Base-by-base conservation (phyloP, 495 filamentous ascomycete genomes). In the Annulohypoxylon maeteangense region DNA sequence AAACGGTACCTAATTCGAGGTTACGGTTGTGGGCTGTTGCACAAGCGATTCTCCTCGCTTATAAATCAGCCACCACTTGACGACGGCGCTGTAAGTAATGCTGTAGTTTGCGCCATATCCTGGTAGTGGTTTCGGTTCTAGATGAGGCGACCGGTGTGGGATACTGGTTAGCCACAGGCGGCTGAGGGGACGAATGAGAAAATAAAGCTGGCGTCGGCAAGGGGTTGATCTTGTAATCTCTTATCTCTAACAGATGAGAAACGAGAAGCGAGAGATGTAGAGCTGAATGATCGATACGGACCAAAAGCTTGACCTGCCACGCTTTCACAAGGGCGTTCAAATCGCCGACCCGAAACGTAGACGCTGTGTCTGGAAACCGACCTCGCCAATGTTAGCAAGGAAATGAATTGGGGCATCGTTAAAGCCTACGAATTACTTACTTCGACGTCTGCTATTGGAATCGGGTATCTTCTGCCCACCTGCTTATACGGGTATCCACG, bases 401-500 rank as follows among this genome's bases (percentile, higher is more conserved):
- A 44, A n/a, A 57, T 55, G 23, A 36, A 25, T 48, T 57, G 27
- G 45, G 36, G 32, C 10, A 45, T 48, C 34, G 53, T 64, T 56
- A 40, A 55, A 56, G 36, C n/a, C 45, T 61, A 53, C 32, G 44
- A 54, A 66, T 55, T 32, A 29, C 40, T 58, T 53, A 23, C 61
- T 50, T 72, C 29, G n/a, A 31, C n/a, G 36, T 56, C 63, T 48
- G 18, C 25, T 54, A 32, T 36, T 63, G 32, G 40, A 45, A 55
- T 59, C 18, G 12, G 42, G 32, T 32, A 38, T 34, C 2, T 31
- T 59, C 16, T 65, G 31, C 42, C 45, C 53, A 66, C 64, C 47
- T 62, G 34, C 54, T 53, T 50, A 68, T 50, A 68, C 54, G 48
- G 55, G 38, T 32, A 64, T 50, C 38, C 36, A 36, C 70, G 61